These are phyloP conservation scores for Hemerocallis citrina DNA, from an alignment of 106 monocot species.

Conservation along the genomic window DNA sequence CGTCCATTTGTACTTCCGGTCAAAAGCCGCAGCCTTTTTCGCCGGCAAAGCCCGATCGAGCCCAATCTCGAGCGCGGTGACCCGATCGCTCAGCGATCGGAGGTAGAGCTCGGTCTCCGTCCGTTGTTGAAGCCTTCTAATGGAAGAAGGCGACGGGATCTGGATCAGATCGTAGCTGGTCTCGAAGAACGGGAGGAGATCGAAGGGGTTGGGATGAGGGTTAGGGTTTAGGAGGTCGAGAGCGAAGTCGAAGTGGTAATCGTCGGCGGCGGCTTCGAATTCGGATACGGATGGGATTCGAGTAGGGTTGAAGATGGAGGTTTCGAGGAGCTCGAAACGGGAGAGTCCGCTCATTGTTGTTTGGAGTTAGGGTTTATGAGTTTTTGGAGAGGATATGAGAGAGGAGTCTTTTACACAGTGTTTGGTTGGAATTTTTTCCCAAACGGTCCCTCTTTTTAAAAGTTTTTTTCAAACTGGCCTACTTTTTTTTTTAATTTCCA, in stretches of 20 bases:
- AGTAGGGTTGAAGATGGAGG: neutral
- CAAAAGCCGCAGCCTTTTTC: constrained; percentile 3
- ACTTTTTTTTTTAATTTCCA: no score
- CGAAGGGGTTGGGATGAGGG: constrained; percentile 6
- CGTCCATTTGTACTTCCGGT: constrained; percentile 81
- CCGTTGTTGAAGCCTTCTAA: constrained; percentile 1
- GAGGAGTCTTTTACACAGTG: no score
- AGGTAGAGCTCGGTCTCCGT: constrained; percentile 2
- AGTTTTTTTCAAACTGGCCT: no score
- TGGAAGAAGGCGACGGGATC: neutral
- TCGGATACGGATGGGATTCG: neutral
- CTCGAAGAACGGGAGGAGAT: constrained; percentile 5
- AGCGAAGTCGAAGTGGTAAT: constrained; percentile 17
- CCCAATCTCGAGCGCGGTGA: constrained; percentile 66
- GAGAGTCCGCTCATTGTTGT: constrained; percentile 21
- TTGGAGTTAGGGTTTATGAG: neutral
- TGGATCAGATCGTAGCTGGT: constrained; percentile 10
- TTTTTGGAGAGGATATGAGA: no score
- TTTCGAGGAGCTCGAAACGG: constrained; percentile 21
- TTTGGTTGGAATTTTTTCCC: no score
- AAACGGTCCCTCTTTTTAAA: no score
- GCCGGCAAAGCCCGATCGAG: constrained; percentile 7
- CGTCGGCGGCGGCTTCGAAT: constrained; percentile 3
- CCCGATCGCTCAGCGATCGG: constrained; percentile 47
- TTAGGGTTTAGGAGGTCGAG: constrained; percentile 30